Conservation (phyloP, 768 basidiomycete genomes). For the Cytidiella melzeri region DNA sequence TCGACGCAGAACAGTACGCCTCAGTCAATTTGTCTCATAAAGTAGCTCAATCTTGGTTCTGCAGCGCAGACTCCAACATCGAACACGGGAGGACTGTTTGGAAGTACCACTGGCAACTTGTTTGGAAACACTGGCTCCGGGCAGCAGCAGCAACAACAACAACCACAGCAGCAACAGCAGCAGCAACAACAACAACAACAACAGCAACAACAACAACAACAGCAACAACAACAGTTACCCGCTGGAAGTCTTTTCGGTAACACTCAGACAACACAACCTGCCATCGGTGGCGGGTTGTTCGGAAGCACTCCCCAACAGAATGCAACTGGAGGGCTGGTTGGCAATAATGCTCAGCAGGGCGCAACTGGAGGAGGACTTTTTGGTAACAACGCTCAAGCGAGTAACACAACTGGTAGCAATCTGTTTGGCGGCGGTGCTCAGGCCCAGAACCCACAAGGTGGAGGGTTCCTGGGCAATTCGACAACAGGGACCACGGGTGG, state of each 20-base stretch:
- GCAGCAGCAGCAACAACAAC: too few species aligned
- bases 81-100: slow-evolving; percentile 18
- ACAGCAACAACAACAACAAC: too few species aligned
- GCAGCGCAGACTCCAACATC: slow-evolving; percentile 15
- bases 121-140: slow-evolving; percentile 20
- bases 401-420: slow-evolving; percentile 4
- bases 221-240: slow-evolving; percentile 9
- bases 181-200: too few species aligned
- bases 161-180: too few species aligned
- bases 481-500: neutral
- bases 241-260: slow-evolving; percentile 26
- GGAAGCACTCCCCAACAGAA: slow-evolving; percentile 14
- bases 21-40: too few species aligned
- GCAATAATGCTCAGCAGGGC: slow-evolving; percentile 12
- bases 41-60: too few species aligned
- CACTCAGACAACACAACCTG: slow-evolving; percentile 10
- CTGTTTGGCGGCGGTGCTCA: neutral
- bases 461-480: too few species aligned
- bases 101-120: slow-evolving; percentile 16
- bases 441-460: too few species aligned
- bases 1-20: slow-evolving; percentile 2
- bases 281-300: slow-evolving; percentile 24
- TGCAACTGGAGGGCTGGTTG: slow-evolving; percentile 24
- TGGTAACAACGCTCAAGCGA: slow-evolving; percentile 19
- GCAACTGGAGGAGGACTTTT: slow-evolving; percentile 24